Evolutionary conservation across 106 monocot genomes (phyloP).

Genomic region (Hemerocallis citrina): DNA sequence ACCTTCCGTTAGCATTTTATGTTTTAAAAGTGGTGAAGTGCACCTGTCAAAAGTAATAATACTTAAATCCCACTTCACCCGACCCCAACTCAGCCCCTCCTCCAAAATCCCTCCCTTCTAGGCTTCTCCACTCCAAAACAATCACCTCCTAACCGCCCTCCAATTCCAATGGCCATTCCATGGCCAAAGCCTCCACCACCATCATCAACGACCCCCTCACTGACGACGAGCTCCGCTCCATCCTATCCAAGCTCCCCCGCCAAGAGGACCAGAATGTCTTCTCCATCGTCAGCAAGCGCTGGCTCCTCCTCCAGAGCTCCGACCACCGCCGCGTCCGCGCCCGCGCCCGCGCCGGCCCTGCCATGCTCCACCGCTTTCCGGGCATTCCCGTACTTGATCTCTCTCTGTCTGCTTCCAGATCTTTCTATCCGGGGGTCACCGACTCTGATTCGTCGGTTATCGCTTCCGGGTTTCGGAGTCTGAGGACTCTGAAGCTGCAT

Average conservation of each 20-base stretch:
- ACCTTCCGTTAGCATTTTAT: too few species aligned
- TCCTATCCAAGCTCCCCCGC: constrained; percentile 38
- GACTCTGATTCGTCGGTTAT: constrained; percentile 72
- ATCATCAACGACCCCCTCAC: constrained; percentile 67
- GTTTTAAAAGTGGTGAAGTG: too few species aligned
- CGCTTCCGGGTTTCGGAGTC: constrained; percentile 32
- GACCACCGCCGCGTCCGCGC: constrained; percentile 56
- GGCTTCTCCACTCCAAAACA: too few species aligned
- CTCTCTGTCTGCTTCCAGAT: constrained; percentile 67
- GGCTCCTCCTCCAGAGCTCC: constrained; percentile 79
- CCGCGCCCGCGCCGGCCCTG: constrained; percentile 69
- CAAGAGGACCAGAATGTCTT: constrained; percentile 62
- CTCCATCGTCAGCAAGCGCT: constrained; percentile 85
- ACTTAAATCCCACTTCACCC: too few species aligned
- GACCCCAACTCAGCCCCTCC: too few species aligned
- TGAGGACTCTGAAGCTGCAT: constrained; percentile 42
- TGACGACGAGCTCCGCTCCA: constrained; percentile 69
- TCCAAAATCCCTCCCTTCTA: too few species aligned
- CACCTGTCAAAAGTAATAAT: too few species aligned
- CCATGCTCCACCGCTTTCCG: constrained; percentile 65
- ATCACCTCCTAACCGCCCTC: too few species aligned
- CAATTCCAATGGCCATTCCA: too few species aligned
- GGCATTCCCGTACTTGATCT: constrained; percentile 66
- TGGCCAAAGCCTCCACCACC: too few species aligned
- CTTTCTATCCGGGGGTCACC: constrained; percentile 83